These are phyloP conservation scores for Pestalotiopsis sp. DNA, from an alignment of 2,329 filamentous ascomycete species.

Conservation along the genomic window DNA sequence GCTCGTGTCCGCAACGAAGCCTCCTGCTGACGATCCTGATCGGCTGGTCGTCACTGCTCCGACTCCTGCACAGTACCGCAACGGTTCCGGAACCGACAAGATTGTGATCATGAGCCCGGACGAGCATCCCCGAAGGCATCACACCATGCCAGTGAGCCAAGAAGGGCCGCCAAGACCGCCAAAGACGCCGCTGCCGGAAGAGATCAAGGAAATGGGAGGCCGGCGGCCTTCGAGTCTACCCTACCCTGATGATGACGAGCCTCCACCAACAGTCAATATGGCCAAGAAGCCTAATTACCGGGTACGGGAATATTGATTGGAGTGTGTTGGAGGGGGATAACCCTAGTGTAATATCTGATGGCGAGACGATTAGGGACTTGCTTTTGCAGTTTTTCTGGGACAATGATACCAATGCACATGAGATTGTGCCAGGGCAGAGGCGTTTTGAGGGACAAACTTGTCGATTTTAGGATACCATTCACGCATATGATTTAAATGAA, in stretches of 20 bases:
- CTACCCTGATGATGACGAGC: constrained; percentile 79
- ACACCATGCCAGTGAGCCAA: constrained; percentile 25
- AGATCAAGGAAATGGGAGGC: constrained; percentile 29
- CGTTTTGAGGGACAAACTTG: neutral
- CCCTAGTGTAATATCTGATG: neutral
- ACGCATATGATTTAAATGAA: constrained; percentile 9
- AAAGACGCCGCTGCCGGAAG: constrained; percentile 72
- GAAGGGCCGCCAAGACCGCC: constrained; percentile 74
- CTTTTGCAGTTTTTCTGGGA: neutral
- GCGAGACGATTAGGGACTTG: neutral
- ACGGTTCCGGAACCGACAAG: constrained; percentile 65
- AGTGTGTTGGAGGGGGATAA: neutral
- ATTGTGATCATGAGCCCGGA: constrained; percentile 66
- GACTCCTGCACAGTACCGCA: constrained; percentile 61
- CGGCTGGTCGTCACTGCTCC: constrained; percentile 59
- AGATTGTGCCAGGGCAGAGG: neutral
- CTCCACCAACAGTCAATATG: constrained; percentile 84
- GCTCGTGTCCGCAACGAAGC: constrained; percentile 23
- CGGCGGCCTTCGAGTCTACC: constrained; percentile 56
- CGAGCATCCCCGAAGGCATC: constrained; percentile 53
- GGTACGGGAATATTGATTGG: neutral
- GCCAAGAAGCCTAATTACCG: constrained; percentile 68
- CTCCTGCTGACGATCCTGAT: constrained; percentile 47
- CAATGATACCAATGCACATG: constrained; percentile 2
- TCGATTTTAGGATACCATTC: constrained; percentile 15